A percentile compares a stretch with the other conserved stretches of the same genome.
phyloP scores from a whole-genome alignment of 202 grass and related monocot species.

The Saccharum hybrid region DNA sequence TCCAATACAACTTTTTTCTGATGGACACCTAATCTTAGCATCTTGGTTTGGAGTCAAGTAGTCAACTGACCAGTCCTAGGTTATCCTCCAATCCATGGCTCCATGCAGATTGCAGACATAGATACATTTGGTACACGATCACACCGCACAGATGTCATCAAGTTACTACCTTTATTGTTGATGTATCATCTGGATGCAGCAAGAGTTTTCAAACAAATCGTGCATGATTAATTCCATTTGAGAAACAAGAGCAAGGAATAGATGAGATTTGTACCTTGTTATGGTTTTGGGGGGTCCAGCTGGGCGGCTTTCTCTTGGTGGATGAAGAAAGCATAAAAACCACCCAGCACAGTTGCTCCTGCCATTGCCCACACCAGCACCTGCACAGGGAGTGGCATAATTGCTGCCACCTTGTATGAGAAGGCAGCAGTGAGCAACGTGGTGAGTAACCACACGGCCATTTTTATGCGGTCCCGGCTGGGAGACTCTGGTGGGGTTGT shows the following conservation, averaged over 20 bases:
- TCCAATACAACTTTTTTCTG: neutral
- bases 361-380: slow-evolving; percentile 52
- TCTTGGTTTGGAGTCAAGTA: no score
- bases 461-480: slow-evolving; percentile 37
- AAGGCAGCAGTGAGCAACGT: slow-evolving; percentile 44
- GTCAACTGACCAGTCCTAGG: no score
- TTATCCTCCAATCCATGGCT: no score
- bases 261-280: no score
- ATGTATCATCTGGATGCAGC: neutral
- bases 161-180: neutral
- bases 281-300: no score
- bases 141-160: neutral
- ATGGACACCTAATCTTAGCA: no score
- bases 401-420: slow-evolving; percentile 44
- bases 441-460: slow-evolving; percentile 43
- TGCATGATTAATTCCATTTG: no score
- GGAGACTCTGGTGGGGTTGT: neutral
- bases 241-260: neutral
- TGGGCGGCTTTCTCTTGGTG: neutral
- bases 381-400: slow-evolving; percentile 41
- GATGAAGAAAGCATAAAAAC: slow-evolving; percentile 52
- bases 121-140: neutral
- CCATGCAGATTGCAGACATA: neutral
- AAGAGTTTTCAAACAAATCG: neutral
- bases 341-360: neutral